Base-by-base conservation (phyloP, 2,329 filamentous ascomycete species). In the Endothia cerciana region DNA sequence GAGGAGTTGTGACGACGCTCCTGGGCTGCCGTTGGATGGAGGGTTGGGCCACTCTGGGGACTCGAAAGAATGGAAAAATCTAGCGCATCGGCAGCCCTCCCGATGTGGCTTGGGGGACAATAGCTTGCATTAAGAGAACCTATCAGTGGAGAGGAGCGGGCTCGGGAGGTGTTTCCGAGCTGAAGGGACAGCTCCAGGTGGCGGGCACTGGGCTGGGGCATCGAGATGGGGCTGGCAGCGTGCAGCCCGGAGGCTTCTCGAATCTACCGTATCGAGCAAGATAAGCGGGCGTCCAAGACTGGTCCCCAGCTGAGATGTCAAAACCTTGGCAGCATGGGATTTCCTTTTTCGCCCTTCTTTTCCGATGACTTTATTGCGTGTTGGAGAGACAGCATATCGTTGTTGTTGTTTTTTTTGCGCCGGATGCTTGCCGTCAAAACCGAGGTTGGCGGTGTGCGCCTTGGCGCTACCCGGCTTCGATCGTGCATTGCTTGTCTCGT, bases 61-160 rank as follows among this genome's bases (percentile, higher is more conserved):
- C 28, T 53, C 22, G 59, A 57, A 56, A 30, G 41, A 53, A 47
- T 56, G 30, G 55, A 65, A 65, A 62, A 65, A 60, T 68, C 63
- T 63, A 68, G 60, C 62, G 63, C 55, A n/a, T 58, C 62, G 65
- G 65, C 57, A 60, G 28, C 56, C 55, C 45, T 63, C 49, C 63
- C 65, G 65, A 60, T 60, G 63, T 56, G 63, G 65, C 63, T 19
- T 60, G 49, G 65, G 63, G 63, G 65, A 63, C 55, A 68, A 60
- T 68, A 68, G 63, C 63, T 63, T 59, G 64, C 60, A 62, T 60
- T 62, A 53, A 61, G 64, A 57, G 57, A 15, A 6, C 57, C 57
- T 59, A 59, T 59, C 57, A 59, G 57, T 33, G 57, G 17, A n/a
- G 17, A 43, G 57, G 22, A 59, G 57, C 25, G 57, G 38, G 13